phyloP scores from a whole-genome alignment of 768 basidiomycete species.

The Collybia sordida region DNA sequence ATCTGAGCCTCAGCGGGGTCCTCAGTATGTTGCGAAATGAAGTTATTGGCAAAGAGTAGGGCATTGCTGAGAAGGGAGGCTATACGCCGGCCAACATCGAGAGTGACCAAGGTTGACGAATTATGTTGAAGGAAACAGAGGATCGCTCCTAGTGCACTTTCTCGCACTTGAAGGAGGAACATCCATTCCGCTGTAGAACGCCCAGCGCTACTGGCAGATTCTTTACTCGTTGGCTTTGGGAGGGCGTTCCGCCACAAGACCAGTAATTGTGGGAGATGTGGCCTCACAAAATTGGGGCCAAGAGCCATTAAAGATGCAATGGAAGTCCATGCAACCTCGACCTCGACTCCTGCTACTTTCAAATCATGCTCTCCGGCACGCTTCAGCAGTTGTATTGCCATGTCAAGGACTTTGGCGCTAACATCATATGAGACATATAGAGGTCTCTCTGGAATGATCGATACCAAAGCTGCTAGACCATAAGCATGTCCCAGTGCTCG shows the following conservation, averaged over 20 bases:
- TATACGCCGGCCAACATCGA: conserved; percentile 89
- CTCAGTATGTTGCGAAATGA: conserved; percentile 67
- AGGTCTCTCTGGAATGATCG: conserved; percentile 82
- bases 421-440: conserved; percentile 95
- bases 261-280: conserved; percentile 90
- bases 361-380: conserved; percentile 90
- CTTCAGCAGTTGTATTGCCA: conserved; percentile 88
- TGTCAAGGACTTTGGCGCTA: conserved; percentile 86
- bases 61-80: conserved; percentile 87
- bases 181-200: conserved; percentile 81
- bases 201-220: conserved; percentile 56
- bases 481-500: conserved; percentile 87
- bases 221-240: conserved; percentile 92
- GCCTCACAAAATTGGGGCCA: conserved; percentile 90
- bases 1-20: conserved; percentile 51
- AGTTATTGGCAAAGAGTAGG: conserved; percentile 85
- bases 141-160: conserved; percentile 87
- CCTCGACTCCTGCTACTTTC: conserved; percentile 75
- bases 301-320: conserved; percentile 90
- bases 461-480: conserved; percentile 84
- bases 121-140: conserved; percentile 87
- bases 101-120: conserved; percentile 68
- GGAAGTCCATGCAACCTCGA: conserved; percentile 93
- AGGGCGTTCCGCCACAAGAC: conserved; percentile 97
- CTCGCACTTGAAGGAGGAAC: conserved; percentile 88